These are phyloP conservation scores for Climacium dendroides DNA, from an alignment of 225 moss, liverwort and hornwort species.

Conservation along the genomic window DNA sequence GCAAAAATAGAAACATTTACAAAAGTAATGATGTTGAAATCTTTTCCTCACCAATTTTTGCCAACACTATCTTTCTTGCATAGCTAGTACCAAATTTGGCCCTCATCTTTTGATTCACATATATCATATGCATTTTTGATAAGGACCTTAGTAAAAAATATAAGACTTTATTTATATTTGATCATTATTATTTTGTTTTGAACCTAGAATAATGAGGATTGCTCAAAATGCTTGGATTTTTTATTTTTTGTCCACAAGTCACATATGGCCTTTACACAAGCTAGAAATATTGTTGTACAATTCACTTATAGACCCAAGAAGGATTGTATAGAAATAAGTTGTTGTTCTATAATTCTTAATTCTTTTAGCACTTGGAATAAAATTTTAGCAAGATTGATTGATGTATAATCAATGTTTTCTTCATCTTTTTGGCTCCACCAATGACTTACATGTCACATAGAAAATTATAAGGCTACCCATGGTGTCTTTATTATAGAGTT, in stretches of 20 bases:
- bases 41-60: background rate
- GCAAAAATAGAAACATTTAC: background rate
- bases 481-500: background rate
- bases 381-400: background rate
- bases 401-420: background rate
- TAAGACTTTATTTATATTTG: background rate
- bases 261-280: background rate
- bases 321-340: background rate
- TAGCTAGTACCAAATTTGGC: background rate
- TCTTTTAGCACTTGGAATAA: background rate
- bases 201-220: background rate
- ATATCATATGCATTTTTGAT: background rate
- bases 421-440: background rate
- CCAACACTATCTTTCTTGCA: background rate
- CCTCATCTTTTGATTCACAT: background rate
- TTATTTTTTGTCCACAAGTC: background rate
- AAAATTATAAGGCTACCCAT: background rate
- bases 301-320: background rate
- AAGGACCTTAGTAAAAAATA: background rate
- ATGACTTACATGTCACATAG: background rate
- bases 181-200: background rate
- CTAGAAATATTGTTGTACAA: background rate
- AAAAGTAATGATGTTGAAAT: background rate
- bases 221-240: fast-evolving
- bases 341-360: background rate